phyloP scores from a whole-genome alignment of 106 monocot genomes.

The Allium cepa region DNA sequence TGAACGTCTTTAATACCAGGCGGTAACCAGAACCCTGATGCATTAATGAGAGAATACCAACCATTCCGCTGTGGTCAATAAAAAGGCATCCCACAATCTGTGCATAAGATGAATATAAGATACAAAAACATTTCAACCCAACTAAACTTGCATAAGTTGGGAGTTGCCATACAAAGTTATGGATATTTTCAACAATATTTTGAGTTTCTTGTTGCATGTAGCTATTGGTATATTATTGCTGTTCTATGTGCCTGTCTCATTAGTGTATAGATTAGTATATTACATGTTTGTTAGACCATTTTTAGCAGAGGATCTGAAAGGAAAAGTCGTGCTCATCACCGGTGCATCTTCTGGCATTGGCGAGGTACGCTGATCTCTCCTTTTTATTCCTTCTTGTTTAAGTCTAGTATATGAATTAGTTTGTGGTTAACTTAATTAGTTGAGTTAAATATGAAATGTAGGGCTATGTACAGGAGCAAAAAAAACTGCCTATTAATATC shows the following conservation, averaged over 20 bases:
- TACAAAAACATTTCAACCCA: not conserved
- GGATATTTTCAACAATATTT: constrained; percentile 23
- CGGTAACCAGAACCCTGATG: not conserved
- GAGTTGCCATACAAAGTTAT: not conserved
- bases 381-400: not conserved
- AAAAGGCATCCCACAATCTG: not conserved
- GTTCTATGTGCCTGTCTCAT: constrained; percentile 37
- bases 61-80: not conserved
- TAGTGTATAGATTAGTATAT: constrained; percentile 17
- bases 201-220: constrained; percentile 32
- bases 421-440: too few species aligned
- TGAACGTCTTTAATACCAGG: not conserved
- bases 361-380: constrained; percentile 28
- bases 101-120: not conserved
- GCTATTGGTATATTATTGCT: constrained; percentile 20
- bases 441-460: too few species aligned
- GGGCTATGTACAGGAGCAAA: too few species aligned
- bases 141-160: not conserved
- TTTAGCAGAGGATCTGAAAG: constrained; percentile 25
- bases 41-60: not conserved
- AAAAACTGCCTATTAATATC: too few species aligned
- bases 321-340: constrained; percentile 72
- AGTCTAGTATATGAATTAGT: too few species aligned
- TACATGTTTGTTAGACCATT: constrained; percentile 40
- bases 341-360: constrained; percentile 89